Base-by-base conservation (phyloP, 441 rosid genomes). In the Pelargonium cotyledonis region DNA sequence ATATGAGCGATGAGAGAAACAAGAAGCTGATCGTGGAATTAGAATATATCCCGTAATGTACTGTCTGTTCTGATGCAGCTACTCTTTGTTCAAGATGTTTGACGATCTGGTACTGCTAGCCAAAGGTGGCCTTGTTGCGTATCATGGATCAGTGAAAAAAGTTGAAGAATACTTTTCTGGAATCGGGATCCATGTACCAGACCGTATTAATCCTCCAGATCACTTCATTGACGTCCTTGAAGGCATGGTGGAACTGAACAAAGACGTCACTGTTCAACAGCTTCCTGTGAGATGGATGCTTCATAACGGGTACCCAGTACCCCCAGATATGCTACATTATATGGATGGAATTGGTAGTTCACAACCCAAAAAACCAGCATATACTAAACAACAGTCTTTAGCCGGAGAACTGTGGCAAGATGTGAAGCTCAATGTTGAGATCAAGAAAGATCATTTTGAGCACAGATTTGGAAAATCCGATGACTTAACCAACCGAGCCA, bases 271-370 rank as follows among this genome's bases (percentile, higher is more conserved):
- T 70, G 75, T 74, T 29, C 84, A 88, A 64, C 91, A 91, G 76
- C 90, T 94, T 73, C 97, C 97, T 0, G 85, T 86, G 26, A 83
- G 94, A 64, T 90, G 99, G 99, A 94, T 94, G 97, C 94, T 94
- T 72, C 99, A 94, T 31, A 94, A 94, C 72, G 86, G 90, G 44
- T 94, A 91, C 71, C 82, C 79, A 7, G 89, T 91, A 70, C 99
- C 97, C 19, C 76, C 80, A 83, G 99, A 95, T 70, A 95, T 95
- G 99, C 83, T 92, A 63, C 79, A 83, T 67, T 69, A 63, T 70
- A 68, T 84, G 43, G 96, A 92, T 44, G 88, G 88, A 40, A 63
- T 80, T 58, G 70, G 79, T 49, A 67, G 83, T 69, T 75, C 94
- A 15, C 66, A 55, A 15, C 21, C 61, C 5, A 55, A 16, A 4